These are phyloP conservation scores for Jacaranda mimosifolia DNA, from an alignment of 257 asterid genomes.

Conservation along the genomic window DNA sequence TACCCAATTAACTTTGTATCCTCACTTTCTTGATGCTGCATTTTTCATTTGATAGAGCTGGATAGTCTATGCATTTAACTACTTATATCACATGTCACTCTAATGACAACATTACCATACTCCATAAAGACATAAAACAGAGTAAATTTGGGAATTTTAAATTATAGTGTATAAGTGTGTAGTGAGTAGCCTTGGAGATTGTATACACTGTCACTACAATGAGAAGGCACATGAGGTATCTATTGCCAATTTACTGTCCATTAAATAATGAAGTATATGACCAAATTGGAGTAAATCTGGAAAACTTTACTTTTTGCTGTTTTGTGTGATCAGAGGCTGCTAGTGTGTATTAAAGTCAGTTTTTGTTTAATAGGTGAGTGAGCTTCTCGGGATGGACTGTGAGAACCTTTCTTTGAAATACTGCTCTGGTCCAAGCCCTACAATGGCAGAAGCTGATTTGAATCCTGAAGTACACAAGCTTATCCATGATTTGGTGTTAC, in stretches of 20 bases:
- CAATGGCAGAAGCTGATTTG: slow-evolving; percentile 63
- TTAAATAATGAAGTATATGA: not conserved
- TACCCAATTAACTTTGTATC: slow-evolving; percentile 3
- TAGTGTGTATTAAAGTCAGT: slow-evolving; percentile 1
- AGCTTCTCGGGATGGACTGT: slow-evolving; percentile 68
- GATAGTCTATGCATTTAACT: slow-evolving; percentile 1
- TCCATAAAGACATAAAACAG: not conserved
- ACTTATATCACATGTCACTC: not conserved
- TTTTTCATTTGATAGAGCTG: slow-evolving; percentile 7
- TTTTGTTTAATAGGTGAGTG: slow-evolving; percentile 59
- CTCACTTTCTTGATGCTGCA: not conserved
- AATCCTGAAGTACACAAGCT: slow-evolving; percentile 76
- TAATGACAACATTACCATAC: not conserved
- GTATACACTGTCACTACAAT: not conserved
- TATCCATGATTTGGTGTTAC: slow-evolving; percentile 79
- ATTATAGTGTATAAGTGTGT: not conserved
- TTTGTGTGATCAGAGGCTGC: slow-evolving; percentile 20
- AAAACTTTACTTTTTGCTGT: slow-evolving; percentile 24
- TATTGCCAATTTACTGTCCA: not conserved
- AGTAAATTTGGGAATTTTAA: not conserved
- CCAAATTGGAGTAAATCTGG: slow-evolving; percentile 3
- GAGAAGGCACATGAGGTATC: slow-evolving; percentile 5
- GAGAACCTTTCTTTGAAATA: slow-evolving; percentile 63
- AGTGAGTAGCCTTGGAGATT: slow-evolving; percentile 23
- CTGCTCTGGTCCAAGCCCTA: slow-evolving; percentile 84